Base-by-base conservation (phyloP, 1,284 basidiomycete genomes). In the Limonomyces culmigenus region DNA sequence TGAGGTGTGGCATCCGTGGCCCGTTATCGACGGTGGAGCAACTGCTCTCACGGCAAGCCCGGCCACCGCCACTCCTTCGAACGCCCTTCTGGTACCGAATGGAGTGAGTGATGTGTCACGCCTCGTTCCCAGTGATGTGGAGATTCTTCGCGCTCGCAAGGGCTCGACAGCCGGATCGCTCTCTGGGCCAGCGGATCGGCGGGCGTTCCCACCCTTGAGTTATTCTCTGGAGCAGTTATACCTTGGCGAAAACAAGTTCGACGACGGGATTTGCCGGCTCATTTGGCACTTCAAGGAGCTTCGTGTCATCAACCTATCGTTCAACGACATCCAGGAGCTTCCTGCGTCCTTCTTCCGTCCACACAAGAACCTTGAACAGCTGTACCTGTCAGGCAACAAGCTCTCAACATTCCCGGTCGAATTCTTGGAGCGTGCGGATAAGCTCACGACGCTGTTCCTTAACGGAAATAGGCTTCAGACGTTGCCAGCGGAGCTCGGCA, bases 381-480 rank as follows among this genome's bases (percentile, higher is more conserved):
- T 99, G 25, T 98, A 96, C 53, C 62, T 98, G 5, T 88, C 85
- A 44, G 91, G 93, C 21, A 98, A 97, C 60, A 83, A 85, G 53
- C 62, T 99, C 43, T 86, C 85, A 17, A 84, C 73, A 41, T 64
- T 98, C 30, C 93, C 93, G 0, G 77, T 83, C 11, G 93, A 95
- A 52, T 86, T 92, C 51, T 52, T 95, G 34, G 74, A 76, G 38
- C 63, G 67, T 40, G 53, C 92, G 42, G 68, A 63, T 32, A 69
- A 65, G 42, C 54, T 96, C 33, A 63, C 68, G 35, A 70, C 83
- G 21, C 59, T 99, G 16, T 93, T 86, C 54, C 54, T 98, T 47
- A 98, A 98, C 48, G 91, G 89, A 20, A 99, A 98, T 60, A 83
- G 80, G 54, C 60, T 99, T 29, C 86, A 88, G 54, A 93, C 88